Evolutionary conservation across 257 asterid genomes (phyloP), one percentile per base, ranked within the genome.

Genomic region (Solanum virginianum): DNA sequence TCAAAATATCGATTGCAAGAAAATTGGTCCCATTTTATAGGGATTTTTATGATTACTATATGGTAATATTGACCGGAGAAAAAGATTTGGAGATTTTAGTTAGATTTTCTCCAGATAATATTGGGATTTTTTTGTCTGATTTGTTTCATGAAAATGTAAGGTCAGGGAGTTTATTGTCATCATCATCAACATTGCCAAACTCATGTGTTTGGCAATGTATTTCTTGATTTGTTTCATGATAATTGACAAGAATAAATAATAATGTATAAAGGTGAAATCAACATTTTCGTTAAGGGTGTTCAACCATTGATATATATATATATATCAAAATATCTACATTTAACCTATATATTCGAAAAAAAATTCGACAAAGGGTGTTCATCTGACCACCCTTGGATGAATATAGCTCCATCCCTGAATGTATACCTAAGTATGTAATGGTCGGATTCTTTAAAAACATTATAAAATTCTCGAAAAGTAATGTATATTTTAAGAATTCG

Each of bases 51-150:
- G 89, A 90, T 43, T 85, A 87, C 6, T 85, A 91, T 66, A 57
- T 92, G 84, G 88, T 55, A 72, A 71, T 84, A 26, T 82, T 91
- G 89, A 89, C 87, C 22, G 89, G 62, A 81, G 92, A 89, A 80
- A 82, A 85, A 32, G 85, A 90, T 83, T 81, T 89, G 86, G 93
- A 94, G 32, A 82, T 85, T 1, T 43, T 91, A 86, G 92, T 88
- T 79, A 90, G 90, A 86, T 89, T 83, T 84, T 92, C 96, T 41
- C 94, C 98, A 13, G 93, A 92, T 82, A 91, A 94, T 87, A 83
- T 93, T 84, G 96, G 93, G 82, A 90, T 89, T 87, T 88, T 86
- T 84, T 55, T 94, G 70, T 92, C 95, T 71, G 94, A 92, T 84
- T 87, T 94, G 88, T 92, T 94, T 85, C 92, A 85, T 49, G 88